phyloP scores from a whole-genome alignment of 495 filamentous ascomycete genomes.

The Talaromyces thailandensis region DNA sequence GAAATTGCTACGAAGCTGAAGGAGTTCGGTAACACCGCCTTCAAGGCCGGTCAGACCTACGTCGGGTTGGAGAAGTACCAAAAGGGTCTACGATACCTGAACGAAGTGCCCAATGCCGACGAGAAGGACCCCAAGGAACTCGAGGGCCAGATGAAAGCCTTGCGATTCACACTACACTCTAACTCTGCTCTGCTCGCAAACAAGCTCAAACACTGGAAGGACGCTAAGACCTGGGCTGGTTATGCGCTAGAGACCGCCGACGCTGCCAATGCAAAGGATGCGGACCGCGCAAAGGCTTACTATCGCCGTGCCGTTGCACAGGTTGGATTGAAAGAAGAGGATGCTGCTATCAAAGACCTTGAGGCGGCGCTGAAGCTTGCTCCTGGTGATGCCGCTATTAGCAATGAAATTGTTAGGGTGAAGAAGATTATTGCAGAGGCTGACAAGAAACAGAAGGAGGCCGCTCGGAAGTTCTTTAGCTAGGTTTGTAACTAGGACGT shows the following conservation, averaged over 20 bases:
- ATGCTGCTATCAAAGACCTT: slow-evolving; percentile 69
- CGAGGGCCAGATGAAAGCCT: slow-evolving; percentile 52
- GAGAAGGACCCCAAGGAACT: slow-evolving; percentile 62
- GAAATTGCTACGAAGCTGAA: slow-evolving; percentile 70
- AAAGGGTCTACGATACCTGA: slow-evolving; percentile 91
- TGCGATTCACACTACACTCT: slow-evolving; percentile 69
- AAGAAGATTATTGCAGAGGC: slow-evolving; percentile 67
- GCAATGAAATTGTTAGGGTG: slow-evolving; percentile 61
- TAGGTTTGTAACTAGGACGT: neutral
- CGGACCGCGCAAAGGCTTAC: slow-evolving; percentile 80
- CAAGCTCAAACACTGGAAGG: slow-evolving; percentile 64
- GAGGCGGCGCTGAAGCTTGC: slow-evolving; percentile 64
- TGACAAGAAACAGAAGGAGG: slow-evolving; percentile 77
- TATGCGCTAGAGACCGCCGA: slow-evolving; percentile 60
- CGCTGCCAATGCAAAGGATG: slow-evolving; percentile 49
- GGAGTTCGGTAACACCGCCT: slow-evolving; percentile 52
- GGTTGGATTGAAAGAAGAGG: slow-evolving; percentile 74
- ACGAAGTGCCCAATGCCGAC: slow-evolving; percentile 67
- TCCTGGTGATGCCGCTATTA: slow-evolving; percentile 67
- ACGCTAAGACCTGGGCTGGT: slow-evolving; percentile 58
- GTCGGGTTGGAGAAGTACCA: slow-evolving; percentile 89
- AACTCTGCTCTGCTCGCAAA: slow-evolving; percentile 73
- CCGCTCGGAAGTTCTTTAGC: slow-evolving; percentile 81
- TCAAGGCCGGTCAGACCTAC: slow-evolving; percentile 64
- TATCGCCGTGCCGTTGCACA: slow-evolving; percentile 73